Conservation (phyloP, 306 rosid species). For the Vigna hirtella region DNA sequence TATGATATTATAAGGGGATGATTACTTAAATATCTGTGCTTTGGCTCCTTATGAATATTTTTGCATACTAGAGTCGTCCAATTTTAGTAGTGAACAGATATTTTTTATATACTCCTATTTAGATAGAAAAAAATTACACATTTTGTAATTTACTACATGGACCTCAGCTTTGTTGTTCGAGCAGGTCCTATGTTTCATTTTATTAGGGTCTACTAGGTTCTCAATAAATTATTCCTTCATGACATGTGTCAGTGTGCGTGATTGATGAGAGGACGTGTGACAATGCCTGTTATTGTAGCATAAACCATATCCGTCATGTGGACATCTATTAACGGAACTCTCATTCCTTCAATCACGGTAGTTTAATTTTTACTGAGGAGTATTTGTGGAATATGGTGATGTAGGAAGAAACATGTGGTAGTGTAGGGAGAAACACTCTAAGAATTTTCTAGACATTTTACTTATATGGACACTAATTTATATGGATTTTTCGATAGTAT, state of each 20-base stretch:
- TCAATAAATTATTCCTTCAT: slow-evolving; percentile 36
- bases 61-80: slow-evolving; percentile 54
- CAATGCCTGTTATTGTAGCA: slow-evolving; percentile 22
- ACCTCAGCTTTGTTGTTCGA: background rate
- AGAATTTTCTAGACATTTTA: too few species aligned
- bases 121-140: slow-evolving; percentile 38
- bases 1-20: too few species aligned
- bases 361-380: too few species aligned
- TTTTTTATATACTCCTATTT: slow-evolving; percentile 29
- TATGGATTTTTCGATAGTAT: too few species aligned
- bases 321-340: too few species aligned
- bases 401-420: too few species aligned
- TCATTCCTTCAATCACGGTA: too few species aligned
- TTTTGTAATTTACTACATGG: background rate
- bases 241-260: slow-evolving; percentile 6
- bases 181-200: too few species aligned
- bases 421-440: too few species aligned
- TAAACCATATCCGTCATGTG: background rate
- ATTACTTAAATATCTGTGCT: too few species aligned
- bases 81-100: slow-evolving; percentile 54
- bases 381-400: too few species aligned
- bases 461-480: too few species aligned
- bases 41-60: slow-evolving; percentile 38
- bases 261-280: background rate
- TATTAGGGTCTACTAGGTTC: slow-evolving; percentile 34